Conservation (phyloP, 2,329 filamentous ascomycete species). For the Neonectria coccinea region DNA sequence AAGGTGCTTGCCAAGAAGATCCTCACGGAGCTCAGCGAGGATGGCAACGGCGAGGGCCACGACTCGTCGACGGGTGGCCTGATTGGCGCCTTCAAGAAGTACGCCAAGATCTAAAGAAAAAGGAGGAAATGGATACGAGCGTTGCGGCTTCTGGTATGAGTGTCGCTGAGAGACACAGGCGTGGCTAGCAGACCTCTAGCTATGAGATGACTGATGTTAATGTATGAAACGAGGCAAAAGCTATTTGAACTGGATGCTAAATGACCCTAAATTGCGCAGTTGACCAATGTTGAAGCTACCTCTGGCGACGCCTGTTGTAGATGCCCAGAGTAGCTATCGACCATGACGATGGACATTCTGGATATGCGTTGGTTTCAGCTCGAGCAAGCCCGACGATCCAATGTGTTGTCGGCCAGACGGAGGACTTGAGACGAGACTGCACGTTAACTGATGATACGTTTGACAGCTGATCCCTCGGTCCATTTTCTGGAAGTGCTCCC, state of each 20-base stretch:
- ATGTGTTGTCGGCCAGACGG: neutral
- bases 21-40: constrained; percentile 83
- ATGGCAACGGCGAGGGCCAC: constrained; percentile 78
- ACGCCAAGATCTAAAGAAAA: constrained; percentile 60
- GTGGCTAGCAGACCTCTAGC: neutral
- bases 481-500: neutral
- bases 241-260: constrained; percentile 8
- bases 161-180: neutral
- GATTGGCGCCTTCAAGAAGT: constrained; percentile 92
- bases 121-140: constrained; percentile 27
- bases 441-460: neutral
- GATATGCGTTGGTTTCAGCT: neutral
- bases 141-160: neutral
- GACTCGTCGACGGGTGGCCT: constrained; percentile 90
- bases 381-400: neutral
- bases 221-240: constrained; percentile 27
- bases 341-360: neutral
- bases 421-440: neutral
- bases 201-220: constrained; percentile 26
- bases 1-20: constrained; percentile 97
- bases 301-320: constrained; percentile 1
- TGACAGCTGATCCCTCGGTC: constrained; percentile 5
- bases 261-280: constrained; percentile 16
- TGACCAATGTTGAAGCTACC: neutral
- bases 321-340: neutral